A percentile compares a stretch with the other conserved stretches of the same genome.
These are phyloP conservation scores for Hypoxylon sp. DNA, from an alignment of 2,329 filamentous ascomycete genomes.

Conservation along the genomic window DNA sequence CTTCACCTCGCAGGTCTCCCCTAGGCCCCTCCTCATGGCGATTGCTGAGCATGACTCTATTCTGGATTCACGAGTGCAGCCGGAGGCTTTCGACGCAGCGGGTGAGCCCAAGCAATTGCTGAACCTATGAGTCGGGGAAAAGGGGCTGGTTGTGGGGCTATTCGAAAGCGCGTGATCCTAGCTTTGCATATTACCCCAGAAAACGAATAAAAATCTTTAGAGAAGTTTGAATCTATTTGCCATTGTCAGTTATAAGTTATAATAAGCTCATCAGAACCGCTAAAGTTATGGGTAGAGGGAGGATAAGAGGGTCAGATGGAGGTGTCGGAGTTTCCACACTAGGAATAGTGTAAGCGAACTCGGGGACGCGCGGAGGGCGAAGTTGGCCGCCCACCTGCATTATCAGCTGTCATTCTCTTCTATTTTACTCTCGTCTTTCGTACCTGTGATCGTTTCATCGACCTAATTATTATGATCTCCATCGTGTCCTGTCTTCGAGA, in stretches of 20 bases:
- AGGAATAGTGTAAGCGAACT: background rate
- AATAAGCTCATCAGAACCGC: too few relatives aligned
- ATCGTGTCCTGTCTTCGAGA: background rate
- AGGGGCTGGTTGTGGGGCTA: too few relatives aligned
- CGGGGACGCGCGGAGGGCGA: too few relatives aligned
- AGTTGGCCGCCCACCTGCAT: background rate
- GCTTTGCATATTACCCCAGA: too few relatives aligned
- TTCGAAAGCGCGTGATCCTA: too few relatives aligned
- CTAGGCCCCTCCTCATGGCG: background rate
- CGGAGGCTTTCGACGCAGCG: background rate
- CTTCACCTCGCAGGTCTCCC: background rate
- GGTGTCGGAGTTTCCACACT: background rate
- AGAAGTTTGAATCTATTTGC: too few relatives aligned
- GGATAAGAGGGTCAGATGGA: background rate
- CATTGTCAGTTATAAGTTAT: too few relatives aligned
- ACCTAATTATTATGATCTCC: background rate
- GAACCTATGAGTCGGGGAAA: too few relatives aligned
- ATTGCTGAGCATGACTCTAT: background rate
- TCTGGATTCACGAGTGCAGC: background rate
- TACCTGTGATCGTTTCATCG: background rate
- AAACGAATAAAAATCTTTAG: too few relatives aligned
- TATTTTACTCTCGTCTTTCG: background rate
- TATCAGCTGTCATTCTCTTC: background rate
- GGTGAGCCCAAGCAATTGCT: slow-evolving; percentile 1
- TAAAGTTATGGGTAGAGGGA: too few relatives aligned